phyloP scores from a whole-genome alignment of 352 stramenopile genomes.

The Paralagenidium karlingii region DNA sequence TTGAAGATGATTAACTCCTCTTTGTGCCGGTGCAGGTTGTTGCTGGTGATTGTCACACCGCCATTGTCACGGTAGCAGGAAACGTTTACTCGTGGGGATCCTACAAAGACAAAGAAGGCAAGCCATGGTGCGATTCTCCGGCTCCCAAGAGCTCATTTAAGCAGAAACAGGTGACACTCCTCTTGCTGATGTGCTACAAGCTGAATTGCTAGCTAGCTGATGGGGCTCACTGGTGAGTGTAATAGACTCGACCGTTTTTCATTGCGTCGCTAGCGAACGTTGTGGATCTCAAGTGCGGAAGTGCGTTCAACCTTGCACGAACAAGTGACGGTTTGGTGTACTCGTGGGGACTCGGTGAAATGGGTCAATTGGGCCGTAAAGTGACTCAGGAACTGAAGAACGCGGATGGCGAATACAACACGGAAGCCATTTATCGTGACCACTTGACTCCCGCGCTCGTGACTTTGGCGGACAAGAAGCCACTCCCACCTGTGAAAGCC shows the following conservation, averaged over 20 bases:
- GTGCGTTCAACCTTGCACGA: slow-evolving; percentile 74
- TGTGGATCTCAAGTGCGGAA: slow-evolving; percentile 75
- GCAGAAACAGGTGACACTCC: slow-evolving; percentile 36
- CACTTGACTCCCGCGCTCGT: slow-evolving; percentile 72
- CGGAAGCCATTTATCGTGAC: slow-evolving; percentile 60
- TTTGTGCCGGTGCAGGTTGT: slow-evolving; percentile 39
- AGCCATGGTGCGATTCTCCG: slow-evolving; percentile 79
- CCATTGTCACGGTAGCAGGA: slow-evolving; percentile 79
- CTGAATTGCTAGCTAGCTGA: slow-evolving; percentile 1
- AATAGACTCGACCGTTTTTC: slow-evolving; percentile 28
- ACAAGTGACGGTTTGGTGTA: slow-evolving; percentile 79
- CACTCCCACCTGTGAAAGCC: slow-evolving; percentile 50
- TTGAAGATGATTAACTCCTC: slow-evolving; percentile 3
- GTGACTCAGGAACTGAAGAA: slow-evolving; percentile 58
- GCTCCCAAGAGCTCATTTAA: slow-evolving; percentile 63
- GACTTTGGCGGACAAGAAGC: slow-evolving; percentile 27
- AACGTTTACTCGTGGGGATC: slow-evolving; percentile 91
- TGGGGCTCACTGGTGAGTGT: neutral
- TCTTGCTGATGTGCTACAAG: neutral
- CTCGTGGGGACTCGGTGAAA: slow-evolving; percentile 88
- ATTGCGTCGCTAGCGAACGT: slow-evolving; percentile 45
- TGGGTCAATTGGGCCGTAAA: slow-evolving; percentile 69
- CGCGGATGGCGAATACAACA: slow-evolving; percentile 46
- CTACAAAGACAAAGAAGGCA: slow-evolving; percentile 96
- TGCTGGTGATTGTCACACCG: slow-evolving; percentile 91